Evolutionary conservation across 768 basidiomycete genomes (phyloP).

Genomic region (Psilocybe subaeruginosa): DNA sequence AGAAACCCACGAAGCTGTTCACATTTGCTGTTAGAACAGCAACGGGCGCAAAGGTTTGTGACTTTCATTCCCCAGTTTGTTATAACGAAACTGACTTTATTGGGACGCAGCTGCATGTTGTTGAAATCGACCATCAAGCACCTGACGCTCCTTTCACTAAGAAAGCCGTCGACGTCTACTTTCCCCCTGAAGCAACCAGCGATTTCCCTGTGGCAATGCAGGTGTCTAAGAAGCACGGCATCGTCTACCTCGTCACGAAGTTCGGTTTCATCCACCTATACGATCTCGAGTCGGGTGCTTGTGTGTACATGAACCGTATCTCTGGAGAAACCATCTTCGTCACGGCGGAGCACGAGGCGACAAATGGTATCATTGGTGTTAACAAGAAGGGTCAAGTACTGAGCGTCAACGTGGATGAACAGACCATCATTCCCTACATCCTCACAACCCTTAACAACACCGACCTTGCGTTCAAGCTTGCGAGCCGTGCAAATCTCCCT

Average conservation of each 20-base stretch:
- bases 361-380: conserved; percentile 96
- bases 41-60: conserved; percentile 92
- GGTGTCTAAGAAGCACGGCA: conserved; percentile 95
- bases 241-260: conserved; percentile 97
- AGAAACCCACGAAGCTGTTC: conserved; percentile 87
- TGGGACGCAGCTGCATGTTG: conserved; percentile 82
- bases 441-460: conserved; percentile 93
- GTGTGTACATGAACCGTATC: conserved; percentile 99
- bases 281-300: conserved; percentile 95
- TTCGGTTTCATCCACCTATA: conserved; percentile 99
- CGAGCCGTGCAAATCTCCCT: conserved; percentile 93
- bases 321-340: conserved; percentile 99
- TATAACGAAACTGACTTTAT: conserved; percentile 7
- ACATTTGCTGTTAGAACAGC: conserved; percentile 95
- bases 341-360: conserved; percentile 93
- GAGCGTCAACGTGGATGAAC: conserved; percentile 95
- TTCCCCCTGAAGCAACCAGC: conserved; percentile 96
- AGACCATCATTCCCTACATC: conserved; percentile 95
- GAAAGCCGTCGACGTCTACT: conserved; percentile 99
- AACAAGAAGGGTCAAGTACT: conserved; percentile 99
- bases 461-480: conserved; percentile 96
- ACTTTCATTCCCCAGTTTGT: conserved; percentile 1
- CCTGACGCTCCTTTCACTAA: conserved; percentile 93
- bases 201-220: conserved; percentile 99
- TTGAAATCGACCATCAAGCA: conserved; percentile 95